Conservation (phyloP, 495 filamentous ascomycete genomes). For the Tuber umbilicatum region DNA sequence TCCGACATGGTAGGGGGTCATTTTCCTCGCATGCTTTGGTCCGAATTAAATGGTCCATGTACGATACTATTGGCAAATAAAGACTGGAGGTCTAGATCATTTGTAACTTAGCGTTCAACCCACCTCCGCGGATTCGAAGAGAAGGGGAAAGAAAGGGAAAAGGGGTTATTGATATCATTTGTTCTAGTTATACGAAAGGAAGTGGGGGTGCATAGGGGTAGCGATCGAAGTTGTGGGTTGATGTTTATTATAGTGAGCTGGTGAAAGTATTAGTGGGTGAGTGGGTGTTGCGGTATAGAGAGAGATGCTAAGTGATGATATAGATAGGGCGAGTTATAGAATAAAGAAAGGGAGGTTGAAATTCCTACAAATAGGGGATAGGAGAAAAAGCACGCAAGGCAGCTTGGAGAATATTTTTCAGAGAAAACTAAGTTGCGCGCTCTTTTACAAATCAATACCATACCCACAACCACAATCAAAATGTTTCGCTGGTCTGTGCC, state of each 20-base stretch:
- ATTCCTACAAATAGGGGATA: neutral
- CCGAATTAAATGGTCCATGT: neutral
- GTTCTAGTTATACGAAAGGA: neutral
- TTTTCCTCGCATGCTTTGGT: neutral
- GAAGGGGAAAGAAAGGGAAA: neutral
- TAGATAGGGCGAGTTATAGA: too few species aligned
- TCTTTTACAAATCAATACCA: neutral
- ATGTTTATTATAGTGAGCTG: too few species aligned
- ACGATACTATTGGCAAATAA: too few species aligned
- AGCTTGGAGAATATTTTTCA: neutral
- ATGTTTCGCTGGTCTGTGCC: neutral
- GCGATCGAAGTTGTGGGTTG: neutral
- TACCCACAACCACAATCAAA: neutral
- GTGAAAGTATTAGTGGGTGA: too few species aligned
- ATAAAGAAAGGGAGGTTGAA: too few species aligned
- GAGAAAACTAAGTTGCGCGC: neutral
- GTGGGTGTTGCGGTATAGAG: too few species aligned
- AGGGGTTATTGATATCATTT: neutral
- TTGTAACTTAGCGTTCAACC: neutral
- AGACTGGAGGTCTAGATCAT: neutral
- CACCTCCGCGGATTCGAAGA: neutral
- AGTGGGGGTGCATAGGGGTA: constrained; percentile 1
- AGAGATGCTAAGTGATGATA: too few species aligned
- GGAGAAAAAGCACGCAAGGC: neutral
- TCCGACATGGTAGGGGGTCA: neutral